Evolutionary conservation across 352 stramenopile genomes (phyloP).

Genomic region (Phytophthora ramorum): DNA sequence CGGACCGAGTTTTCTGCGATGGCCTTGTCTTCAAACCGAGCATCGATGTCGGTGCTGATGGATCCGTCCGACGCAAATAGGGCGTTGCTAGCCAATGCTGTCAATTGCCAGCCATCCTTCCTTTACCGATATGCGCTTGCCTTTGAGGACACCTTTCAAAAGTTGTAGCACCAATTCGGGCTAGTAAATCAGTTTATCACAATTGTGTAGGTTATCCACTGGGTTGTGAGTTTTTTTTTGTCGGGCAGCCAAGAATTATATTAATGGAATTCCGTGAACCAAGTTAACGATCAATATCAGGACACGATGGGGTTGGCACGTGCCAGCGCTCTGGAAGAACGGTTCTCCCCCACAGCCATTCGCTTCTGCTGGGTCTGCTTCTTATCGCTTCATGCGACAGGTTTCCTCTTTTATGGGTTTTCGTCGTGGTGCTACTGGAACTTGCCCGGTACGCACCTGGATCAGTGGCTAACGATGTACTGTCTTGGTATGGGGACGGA

Average conservation of each 20-base stretch:
- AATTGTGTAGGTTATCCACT: neutral
- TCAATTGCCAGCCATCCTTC: constrained; percentile 25
- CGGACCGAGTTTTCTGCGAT: constrained; percentile 10
- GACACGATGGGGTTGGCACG: neutral
- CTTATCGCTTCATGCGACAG: constrained; percentile 9
- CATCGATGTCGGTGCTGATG: constrained; percentile 19
- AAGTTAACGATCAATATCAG: neutral
- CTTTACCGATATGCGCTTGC: constrained; percentile 26
- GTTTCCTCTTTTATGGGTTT: constrained; percentile 21
- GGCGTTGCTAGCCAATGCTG: constrained; percentile 18
- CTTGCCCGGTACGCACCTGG: constrained; percentile 20
- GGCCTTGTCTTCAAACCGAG: neutral
- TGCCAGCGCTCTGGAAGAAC: constrained; percentile 3
- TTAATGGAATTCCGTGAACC: neutral
- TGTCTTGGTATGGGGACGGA: constrained; percentile 12
- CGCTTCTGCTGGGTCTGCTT: constrained; percentile 25
- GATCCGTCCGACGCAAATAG: constrained; percentile 14
- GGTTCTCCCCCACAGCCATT: constrained; percentile 9
- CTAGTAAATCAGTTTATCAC: neutral
- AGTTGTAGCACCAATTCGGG: neutral
- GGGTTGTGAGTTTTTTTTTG: no score
- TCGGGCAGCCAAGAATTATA: neutral
- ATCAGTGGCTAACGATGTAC: constrained; percentile 18
- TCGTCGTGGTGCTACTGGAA: constrained; percentile 30
- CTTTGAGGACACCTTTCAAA: constrained; percentile 35